These are phyloP conservation scores for Fusarium tanahbumbuense DNA, from an alignment of 2,329 filamentous ascomycete species.

Conservation along the genomic window DNA sequence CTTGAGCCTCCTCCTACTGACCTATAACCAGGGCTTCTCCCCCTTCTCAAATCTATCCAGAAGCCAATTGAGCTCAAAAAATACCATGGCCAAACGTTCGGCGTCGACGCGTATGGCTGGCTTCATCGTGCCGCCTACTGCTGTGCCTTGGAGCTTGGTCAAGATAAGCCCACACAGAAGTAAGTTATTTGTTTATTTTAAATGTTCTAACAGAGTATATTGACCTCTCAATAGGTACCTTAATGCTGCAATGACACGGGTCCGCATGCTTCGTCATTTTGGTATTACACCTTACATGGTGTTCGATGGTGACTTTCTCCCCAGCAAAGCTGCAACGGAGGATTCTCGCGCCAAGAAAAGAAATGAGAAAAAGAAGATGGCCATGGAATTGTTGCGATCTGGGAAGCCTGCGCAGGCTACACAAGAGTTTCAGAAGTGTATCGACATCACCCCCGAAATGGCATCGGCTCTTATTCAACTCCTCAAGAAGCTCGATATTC, in stretches of 20 bases:
- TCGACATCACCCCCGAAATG: slow-evolving; percentile 97
- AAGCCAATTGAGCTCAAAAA: slow-evolving; percentile 88
- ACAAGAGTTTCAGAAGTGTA: slow-evolving; percentile 90
- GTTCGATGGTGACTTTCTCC: slow-evolving; percentile 95
- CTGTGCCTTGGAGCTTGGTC: slow-evolving; percentile 90
- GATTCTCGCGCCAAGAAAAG: slow-evolving; percentile 78
- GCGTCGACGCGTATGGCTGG: slow-evolving; percentile 98
- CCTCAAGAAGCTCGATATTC: slow-evolving; percentile 80
- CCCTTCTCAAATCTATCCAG: slow-evolving; percentile 95
- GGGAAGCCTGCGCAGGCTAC: slow-evolving; percentile 85
- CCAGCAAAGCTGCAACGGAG: slow-evolving; percentile 92
- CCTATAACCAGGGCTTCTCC: slow-evolving; percentile 75
- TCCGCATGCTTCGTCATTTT: slow-evolving; percentile 94
- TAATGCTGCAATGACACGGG: slow-evolving; percentile 88
- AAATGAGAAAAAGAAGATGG: slow-evolving; percentile 79
- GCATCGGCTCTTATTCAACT: slow-evolving; percentile 91
- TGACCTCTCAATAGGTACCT: slow-evolving; percentile 72
- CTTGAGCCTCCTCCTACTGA: slow-evolving; percentile 32
- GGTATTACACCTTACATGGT: slow-evolving; percentile 94
- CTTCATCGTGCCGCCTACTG: slow-evolving; percentile 91
- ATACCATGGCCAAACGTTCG: slow-evolving; percentile 87
- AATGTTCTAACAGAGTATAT: background rate
- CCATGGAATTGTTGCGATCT: slow-evolving; percentile 82
- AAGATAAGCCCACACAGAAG: slow-evolving; percentile 89
- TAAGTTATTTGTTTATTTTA: slow-evolving; percentile 57